These are phyloP conservation scores for Nakaseomyces glabratus DNA, from an alignment of 1,139 yeast species.

Conservation along the genomic window DNA sequence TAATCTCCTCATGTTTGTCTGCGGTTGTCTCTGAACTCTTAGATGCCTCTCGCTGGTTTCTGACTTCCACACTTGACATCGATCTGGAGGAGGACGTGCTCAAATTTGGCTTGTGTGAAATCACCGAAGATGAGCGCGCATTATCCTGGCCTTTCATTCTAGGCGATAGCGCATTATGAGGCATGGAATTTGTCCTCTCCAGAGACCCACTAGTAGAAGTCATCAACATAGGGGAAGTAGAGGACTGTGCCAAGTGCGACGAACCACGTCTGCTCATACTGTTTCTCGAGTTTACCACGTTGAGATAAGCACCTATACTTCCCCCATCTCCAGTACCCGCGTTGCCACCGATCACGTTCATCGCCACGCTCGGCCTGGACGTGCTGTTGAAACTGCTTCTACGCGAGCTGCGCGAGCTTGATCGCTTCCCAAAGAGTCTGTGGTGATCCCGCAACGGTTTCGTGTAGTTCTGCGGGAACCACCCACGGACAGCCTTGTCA, in stretches of 20 bases:
- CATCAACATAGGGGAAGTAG: constrained; percentile 1
- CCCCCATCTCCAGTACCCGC: constrained; percentile 2
- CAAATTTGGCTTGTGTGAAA: constrained; percentile 1
- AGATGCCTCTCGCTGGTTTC: neutral
- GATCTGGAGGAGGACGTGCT: constrained; percentile 5
- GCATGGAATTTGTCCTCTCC: too few species aligned
- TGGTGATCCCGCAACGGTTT: constrained; percentile 15
- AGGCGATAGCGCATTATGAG: constrained; percentile 4
- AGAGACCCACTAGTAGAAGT: neutral
- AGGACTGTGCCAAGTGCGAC: constrained; percentile 2
- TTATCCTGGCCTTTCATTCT: neutral
- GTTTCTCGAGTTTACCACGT: constrained; percentile 6
- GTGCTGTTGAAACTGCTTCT: constrained; percentile 11
- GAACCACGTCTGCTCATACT: constrained; percentile 13
- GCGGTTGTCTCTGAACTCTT: constrained; percentile 1
- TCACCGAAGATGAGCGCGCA: constrained; percentile 1
- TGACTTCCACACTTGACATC: constrained; percentile 3
- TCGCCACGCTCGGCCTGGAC: neutral
- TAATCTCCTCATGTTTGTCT: constrained; percentile 12
- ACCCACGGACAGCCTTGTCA: constrained; percentile 44
- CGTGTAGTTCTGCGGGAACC: constrained; percentile 61
- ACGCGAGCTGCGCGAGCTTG: constrained; percentile 10
- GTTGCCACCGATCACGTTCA: neutral
- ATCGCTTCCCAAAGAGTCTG: constrained; percentile 1
- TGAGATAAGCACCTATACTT: constrained; percentile 6